These are phyloP conservation scores for Hemileia vastatrix DNA, from an alignment of 1,284 basidiomycete genomes.

Conservation along the genomic window DNA sequence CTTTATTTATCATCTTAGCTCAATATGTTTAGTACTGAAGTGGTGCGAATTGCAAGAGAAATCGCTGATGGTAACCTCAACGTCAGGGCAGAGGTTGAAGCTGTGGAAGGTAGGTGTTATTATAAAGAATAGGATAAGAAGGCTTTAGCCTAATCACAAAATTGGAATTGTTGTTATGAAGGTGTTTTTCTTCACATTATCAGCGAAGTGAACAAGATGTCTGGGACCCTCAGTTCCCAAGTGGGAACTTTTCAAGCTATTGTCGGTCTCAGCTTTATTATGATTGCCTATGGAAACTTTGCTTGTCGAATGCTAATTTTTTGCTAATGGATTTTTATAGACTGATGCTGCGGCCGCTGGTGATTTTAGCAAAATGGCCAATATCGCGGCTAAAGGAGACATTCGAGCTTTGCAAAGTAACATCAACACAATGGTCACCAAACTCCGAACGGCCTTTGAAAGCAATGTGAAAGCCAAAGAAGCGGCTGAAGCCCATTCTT, in stretches of 20 bases:
- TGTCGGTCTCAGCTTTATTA: not conserved
- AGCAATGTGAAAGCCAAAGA: conserved; percentile 23
- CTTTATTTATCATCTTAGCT: conserved; percentile 1
- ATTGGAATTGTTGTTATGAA: not conserved
- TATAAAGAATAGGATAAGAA: not conserved
- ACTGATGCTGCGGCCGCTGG: conserved; percentile 21
- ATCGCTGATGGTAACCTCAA: conserved; percentile 23
- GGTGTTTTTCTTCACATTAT: conserved; percentile 23
- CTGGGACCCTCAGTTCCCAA: conserved; percentile 21
- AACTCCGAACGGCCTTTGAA: conserved; percentile 17
- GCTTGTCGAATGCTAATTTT: too few species aligned
- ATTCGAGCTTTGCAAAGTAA: conserved; percentile 19
- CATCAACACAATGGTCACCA: conserved; percentile 25
- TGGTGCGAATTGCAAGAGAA: conserved; percentile 20
- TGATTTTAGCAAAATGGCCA: conserved; percentile 22
- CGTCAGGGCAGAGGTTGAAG: conserved; percentile 23
- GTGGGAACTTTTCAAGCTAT: conserved; percentile 24
- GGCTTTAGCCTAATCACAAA: not conserved
- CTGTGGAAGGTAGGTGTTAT: conserved; percentile 15
- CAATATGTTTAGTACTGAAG: conserved; percentile 24
- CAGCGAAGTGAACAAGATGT: conserved; percentile 23
- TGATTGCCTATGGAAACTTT: too few species aligned
- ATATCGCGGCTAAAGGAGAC: conserved; percentile 20
- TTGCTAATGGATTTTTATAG: not conserved
- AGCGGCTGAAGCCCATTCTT: conserved; percentile 19